Base-by-base conservation (phyloP, 2,329 filamentous ascomycete genomes). In the Monilinia vaccinii-corymbosi region DNA sequence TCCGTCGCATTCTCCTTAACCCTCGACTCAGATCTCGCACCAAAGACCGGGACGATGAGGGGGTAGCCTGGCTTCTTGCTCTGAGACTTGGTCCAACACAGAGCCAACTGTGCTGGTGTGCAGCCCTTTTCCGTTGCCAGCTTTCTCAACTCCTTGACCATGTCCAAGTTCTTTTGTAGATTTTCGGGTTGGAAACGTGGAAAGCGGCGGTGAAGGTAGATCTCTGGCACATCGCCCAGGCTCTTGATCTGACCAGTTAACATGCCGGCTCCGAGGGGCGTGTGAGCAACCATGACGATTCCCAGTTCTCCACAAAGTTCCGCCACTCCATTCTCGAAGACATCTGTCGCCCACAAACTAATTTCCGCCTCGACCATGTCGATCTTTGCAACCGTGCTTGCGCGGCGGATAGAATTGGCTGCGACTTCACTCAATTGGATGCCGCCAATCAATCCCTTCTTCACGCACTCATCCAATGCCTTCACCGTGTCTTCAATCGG, bases 231-330 rank as follows among this genome's bases (percentile, higher is more conserved):
- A 65, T 88, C 84, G 1, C 78, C 75, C 0, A 68, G 62, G 3
- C 69, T 74, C 68, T 76, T 78, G 67, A 81, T 73, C 64, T 77
- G 69, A 1, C 80, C 79, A 0, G 79, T 79, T 60, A 84, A 69
- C 73, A 84, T 79, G 0, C 81, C 81, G n/a, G 80, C 75, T 5
- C 86, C 84, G 0, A 91, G 75, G 1, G 88, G 88, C 83, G 84
- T 53, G 72, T 65, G 63, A 34, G 32, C 34, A 36, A 36, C 34
- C 34, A 36, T 36, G 34, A 36, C 34, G 34, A 36, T 36, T 14
- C 34, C 11, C 34, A 36, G 14, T 14, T 36, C 34, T 6, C 34
- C 34, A 36, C 34, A 36, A 13, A 14, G 11, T 14, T 14, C 34
- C 13, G 34, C 11, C 11, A 36, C 14, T 36, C 34, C 34, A 36